Evolutionary conservation across 768 basidiomycete genomes (phyloP).

Genomic region (Boletus tylopilopsis): DNA sequence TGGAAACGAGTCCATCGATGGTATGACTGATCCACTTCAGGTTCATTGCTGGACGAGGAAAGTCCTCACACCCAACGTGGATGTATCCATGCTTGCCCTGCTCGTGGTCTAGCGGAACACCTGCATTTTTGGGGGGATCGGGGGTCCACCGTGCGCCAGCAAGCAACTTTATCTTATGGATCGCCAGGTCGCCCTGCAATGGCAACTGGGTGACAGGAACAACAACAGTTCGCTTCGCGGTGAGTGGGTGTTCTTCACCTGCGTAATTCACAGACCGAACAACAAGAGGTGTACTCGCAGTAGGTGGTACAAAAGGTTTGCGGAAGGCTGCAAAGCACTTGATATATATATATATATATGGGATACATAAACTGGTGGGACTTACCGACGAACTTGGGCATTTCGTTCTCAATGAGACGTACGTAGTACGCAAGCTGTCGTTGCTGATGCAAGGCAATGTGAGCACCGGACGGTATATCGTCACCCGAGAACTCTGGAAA

Average conservation of each 20-base stretch:
- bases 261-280: conserved; percentile 75
- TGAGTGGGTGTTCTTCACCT: conserved; percentile 72
- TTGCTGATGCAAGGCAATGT: conserved; percentile 70
- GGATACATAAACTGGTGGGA: conserved; percentile 7
- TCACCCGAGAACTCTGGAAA: conserved; percentile 35
- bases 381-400: conserved; percentile 81
- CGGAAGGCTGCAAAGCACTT: conserved; percentile 58
- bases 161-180: conserved; percentile 84
- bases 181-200: conserved; percentile 54
- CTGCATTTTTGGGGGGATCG: conserved; percentile 66
- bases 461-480: conserved; percentile 68
- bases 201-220: conserved; percentile 74
- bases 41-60: conserved; percentile 80
- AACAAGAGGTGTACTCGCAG: conserved; percentile 52
- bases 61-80: conserved; percentile 89
- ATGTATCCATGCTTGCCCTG: conserved; percentile 71
- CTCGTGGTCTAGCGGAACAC: conserved; percentile 41
- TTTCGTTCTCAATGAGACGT: conserved; percentile 84
- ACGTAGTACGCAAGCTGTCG: conserved; percentile 73
- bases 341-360: conserved; percentile 3
- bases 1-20: conserved; percentile 70
- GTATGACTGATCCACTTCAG: conserved; percentile 92
- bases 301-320: conserved; percentile 73
- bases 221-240: conserved; percentile 67
- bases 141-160: conserved; percentile 87